Percentiles rank a stretch among this genome's conserved stretches.
These are phyloP conservation scores for Medicago lupulina DNA, from an alignment of 306 rosid species.

Conservation along the genomic window DNA sequence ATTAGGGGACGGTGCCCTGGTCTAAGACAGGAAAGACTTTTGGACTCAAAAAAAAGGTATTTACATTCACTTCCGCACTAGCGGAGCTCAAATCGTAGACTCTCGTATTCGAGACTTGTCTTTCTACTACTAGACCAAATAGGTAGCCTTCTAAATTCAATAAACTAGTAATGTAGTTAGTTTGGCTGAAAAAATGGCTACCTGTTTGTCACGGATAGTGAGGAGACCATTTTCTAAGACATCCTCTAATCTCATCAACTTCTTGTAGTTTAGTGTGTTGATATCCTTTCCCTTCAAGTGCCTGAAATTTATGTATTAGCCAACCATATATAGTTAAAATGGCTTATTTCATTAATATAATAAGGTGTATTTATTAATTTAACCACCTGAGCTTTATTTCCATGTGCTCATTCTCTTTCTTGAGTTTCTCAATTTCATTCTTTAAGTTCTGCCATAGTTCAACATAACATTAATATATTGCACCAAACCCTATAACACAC, in stretches of 20 bases:
- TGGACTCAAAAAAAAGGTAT: no score
- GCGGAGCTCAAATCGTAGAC: no score
- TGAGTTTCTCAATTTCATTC: slow-evolving; percentile 77
- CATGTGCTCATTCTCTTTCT: slow-evolving; percentile 89
- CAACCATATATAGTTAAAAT: no score
- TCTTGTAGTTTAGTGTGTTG: slow-evolving; percentile 64
- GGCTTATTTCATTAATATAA: no score
- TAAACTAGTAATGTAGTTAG: no score
- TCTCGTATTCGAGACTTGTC: no score
- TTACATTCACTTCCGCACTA: no score
- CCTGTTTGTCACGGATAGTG: slow-evolving; percentile 50
- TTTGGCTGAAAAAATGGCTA: slow-evolving; percentile 48
- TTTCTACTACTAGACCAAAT: no score
- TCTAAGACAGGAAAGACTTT: no score
- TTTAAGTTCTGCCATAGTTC: slow-evolving; percentile 59
- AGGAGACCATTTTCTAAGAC: slow-evolving; percentile 77
- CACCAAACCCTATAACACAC: slow-evolving; percentile 23
- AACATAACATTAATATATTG: slow-evolving; percentile 9
- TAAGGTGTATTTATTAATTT: not conserved
- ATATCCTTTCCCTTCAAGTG: slow-evolving; percentile 91
- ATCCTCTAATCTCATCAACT: slow-evolving; percentile 66
- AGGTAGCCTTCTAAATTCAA: no score
- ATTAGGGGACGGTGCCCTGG: no score
- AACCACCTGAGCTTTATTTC: slow-evolving; percentile 71
- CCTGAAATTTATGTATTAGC: slow-evolving; percentile 48